Percentiles rank a stretch among this genome's conserved stretches.
Evolutionary conservation across 2,329 filamentous ascomycete genomes (phyloP).

Genomic region (Emergomyces orientalis): DNA sequence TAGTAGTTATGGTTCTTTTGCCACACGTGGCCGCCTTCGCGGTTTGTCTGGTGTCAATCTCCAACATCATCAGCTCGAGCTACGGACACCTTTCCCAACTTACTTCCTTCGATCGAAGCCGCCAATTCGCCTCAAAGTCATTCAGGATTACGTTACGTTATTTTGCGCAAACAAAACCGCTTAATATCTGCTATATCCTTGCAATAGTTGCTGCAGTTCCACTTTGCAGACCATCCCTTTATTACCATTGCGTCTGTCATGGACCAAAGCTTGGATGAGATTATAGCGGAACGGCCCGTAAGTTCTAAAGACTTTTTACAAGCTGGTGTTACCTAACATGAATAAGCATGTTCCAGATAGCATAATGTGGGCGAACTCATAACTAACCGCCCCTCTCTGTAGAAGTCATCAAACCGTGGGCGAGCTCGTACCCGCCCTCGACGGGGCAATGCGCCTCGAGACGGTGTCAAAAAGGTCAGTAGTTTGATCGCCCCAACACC

Average conservation of each 20-base stretch:
- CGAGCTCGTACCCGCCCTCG: slow-evolving; percentile 30
- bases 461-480: slow-evolving; percentile 81
- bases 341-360: neutral
- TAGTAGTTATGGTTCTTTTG: no score
- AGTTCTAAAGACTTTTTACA: slow-evolving; percentile 10
- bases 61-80: neutral
- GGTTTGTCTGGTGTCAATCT: neutral
- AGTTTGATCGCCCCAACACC: slow-evolving; percentile 7
- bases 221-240: neutral
- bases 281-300: slow-evolving; percentile 54
- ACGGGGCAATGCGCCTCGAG: slow-evolving; percentile 55
- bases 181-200: neutral
- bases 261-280: slow-evolving; percentile 57
- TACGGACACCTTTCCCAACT: neutral
- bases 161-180: neutral
- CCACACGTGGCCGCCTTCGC: neutral
- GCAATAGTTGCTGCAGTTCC: neutral
- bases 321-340: neutral
- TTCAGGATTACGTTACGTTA: neutral
- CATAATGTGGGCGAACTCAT: neutral
- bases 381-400: neutral
- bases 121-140: neutral
- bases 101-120: neutral
- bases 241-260: slow-evolving; percentile 31
- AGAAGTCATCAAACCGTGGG: slow-evolving; percentile 24